Evolutionary conservation across 2,329 filamentous ascomycete genomes (phyloP).

Genomic region (Alternaria sp.): DNA sequence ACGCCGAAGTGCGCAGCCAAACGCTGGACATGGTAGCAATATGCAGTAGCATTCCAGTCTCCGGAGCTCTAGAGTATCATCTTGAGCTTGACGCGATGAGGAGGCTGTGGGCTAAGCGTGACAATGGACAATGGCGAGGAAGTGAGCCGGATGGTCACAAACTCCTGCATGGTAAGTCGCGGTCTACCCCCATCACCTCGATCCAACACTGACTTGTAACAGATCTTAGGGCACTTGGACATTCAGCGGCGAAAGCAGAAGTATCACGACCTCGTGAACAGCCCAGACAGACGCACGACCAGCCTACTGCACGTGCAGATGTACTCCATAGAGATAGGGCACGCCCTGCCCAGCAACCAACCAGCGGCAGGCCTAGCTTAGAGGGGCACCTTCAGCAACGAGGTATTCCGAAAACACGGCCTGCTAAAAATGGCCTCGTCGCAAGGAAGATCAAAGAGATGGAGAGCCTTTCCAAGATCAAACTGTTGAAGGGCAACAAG

Average conservation of each 20-base stretch:
- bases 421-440: background rate
- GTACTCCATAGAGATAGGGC: background rate
- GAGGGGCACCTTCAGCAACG: background rate
- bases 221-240: constrained; percentile 25
- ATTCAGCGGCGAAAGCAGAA: background rate
- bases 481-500: background rate
- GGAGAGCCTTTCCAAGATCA: constrained; percentile 2
- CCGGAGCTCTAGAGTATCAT: constrained; percentile 26
- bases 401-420: background rate
- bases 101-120: constrained; percentile 31
- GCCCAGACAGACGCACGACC: background rate
- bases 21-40: constrained; percentile 23
- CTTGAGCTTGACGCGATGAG: constrained; percentile 30
- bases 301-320: background rate
- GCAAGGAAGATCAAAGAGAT: constrained; percentile 4
- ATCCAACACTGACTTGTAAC: background rate
- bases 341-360: background rate
- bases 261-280: background rate
- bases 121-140: constrained; percentile 27
- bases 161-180: constrained; percentile 27
- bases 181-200: background rate
- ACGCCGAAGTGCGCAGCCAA: constrained; percentile 24
- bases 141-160: constrained; percentile 29
- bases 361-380: background rate
- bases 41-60: constrained; percentile 28